Evolutionary conservation across 2,329 filamentous ascomycete species (phyloP).

Genomic region (Ascochyta rabiei): DNA sequence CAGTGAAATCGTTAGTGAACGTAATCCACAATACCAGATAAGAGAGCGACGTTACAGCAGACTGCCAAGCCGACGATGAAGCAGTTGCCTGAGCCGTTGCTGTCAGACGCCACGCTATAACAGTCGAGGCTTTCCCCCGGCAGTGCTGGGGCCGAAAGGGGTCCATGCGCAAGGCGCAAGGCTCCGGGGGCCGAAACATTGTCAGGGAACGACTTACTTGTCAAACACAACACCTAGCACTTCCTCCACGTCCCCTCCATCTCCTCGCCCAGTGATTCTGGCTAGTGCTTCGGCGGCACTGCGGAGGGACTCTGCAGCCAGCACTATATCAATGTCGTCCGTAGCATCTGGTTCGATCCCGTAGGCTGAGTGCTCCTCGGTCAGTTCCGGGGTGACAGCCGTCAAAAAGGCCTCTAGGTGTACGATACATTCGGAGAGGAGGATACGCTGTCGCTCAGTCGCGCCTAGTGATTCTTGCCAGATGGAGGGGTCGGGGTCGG

Average conservation of each 20-base stretch:
- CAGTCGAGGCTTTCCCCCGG: slow-evolving; percentile 4
- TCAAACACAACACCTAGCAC: slow-evolving; percentile 97
- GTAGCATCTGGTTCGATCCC: background rate
- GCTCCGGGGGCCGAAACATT: background rate
- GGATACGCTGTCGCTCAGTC: slow-evolving; percentile 84
- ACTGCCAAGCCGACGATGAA: background rate
- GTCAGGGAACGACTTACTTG: slow-evolving; percentile 67
- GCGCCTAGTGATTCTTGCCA: slow-evolving; percentile 87
- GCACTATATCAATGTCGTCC: slow-evolving; percentile 72
- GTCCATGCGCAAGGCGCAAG: slow-evolving; percentile 5
- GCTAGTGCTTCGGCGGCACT: slow-evolving; percentile 56
- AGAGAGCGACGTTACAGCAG: background rate
- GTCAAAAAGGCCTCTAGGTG: slow-evolving; percentile 76
- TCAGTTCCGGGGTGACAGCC: slow-evolving; percentile 53
- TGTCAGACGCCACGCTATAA: slow-evolving; percentile 34
- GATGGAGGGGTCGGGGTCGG: slow-evolving; percentile 64
- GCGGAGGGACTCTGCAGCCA: slow-evolving; percentile 87
- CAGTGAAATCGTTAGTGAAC: slow-evolving; percentile 1
- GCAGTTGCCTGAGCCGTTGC: slow-evolving; percentile 4
- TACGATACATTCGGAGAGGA: slow-evolving; percentile 73
- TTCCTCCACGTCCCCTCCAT: slow-evolving; percentile 89
- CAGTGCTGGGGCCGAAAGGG: slow-evolving; percentile 6
- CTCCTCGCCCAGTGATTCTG: slow-evolving; percentile 84
- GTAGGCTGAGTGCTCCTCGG: slow-evolving; percentile 11
- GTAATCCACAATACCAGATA: background rate